Percentiles rank a stretch among this genome's conserved stretches.
Evolutionary conservation across 2,329 filamentous ascomycete genomes (phyloP).

Genomic region (Colletotrichum destructivum): DNA sequence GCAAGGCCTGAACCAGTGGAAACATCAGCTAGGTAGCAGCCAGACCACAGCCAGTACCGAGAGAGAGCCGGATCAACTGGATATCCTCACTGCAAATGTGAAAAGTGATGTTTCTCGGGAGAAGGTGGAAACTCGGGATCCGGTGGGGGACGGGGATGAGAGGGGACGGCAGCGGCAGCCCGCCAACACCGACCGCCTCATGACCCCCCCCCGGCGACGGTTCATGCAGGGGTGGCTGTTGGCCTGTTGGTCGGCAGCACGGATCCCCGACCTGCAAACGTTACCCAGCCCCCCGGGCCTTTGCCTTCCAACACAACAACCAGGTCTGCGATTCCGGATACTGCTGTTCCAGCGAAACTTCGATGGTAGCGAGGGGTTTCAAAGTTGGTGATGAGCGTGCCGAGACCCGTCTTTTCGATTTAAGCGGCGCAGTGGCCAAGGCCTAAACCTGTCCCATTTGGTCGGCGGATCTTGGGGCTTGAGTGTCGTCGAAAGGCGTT

Average conservation of each 20-base stretch:
- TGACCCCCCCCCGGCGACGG: conserved; percentile 43
- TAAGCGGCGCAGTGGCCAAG: conserved; percentile 42
- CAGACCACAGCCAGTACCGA: background rate
- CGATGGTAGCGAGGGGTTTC: conserved; percentile 17
- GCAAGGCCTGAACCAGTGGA: no score
- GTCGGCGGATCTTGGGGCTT: conserved; percentile 9
- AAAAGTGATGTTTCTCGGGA: conserved; percentile 13
- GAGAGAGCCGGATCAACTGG: background rate
- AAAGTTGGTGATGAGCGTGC: background rate
- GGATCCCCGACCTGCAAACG: conserved; percentile 36
- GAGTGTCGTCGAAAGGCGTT: background rate
- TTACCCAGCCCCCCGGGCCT: background rate
- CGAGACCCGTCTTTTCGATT: conserved; percentile 42
- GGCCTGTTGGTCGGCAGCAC: conserved; percentile 42
- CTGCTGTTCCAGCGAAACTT: no score
- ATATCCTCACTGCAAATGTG: conserved; percentile 8
- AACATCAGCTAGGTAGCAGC: no score
- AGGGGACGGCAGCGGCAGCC: background rate
- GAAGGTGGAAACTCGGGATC: background rate
- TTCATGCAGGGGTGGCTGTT: conserved; percentile 44
- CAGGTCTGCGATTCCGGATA: no score
- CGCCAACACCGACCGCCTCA: conserved; percentile 42
- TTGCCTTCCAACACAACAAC: no score
- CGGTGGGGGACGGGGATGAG: background rate
- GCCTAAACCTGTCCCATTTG: conserved; percentile 20